Evolutionary conservation across 75 land plant species (phyloP), one percentile per base, ranked within the genome.

Genomic region (Pseudotsuga menziesii): DNA sequence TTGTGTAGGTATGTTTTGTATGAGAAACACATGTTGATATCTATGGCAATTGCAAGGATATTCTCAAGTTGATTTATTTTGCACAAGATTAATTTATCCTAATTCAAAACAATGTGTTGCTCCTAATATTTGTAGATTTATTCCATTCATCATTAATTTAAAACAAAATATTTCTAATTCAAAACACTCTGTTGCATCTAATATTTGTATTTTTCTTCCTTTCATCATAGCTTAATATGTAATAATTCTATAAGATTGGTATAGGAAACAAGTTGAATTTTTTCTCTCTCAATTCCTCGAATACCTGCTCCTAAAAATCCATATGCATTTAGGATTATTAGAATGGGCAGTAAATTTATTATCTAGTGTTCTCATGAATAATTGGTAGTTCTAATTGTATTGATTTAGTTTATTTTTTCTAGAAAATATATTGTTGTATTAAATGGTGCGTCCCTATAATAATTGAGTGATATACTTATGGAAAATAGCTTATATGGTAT

Each of bases 161-260:
- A n/a, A n/a, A n/a, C n/a, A n/a, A n/a, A n/a, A n/a, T 29, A 29
- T 29, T 29, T 15, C 19, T 63, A 11, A 8, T 23, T 23, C 12
- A 9, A 9, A 63, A 20, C 7, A 54, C 44, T 22, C 19, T 23
- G 13, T 25, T 69, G 22, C 20, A 20, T 73, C 19, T 9, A 54
- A 44, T 48, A 23, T 73, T 48, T 44, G 4, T 20, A 13, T 15
- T 55, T 56, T 56, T 78, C 29, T 70, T 55, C 54, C 22, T 44
- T 3, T 76, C 56, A 11, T 27, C 54, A 26, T 83, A 86, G 86
- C 81, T 67, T 71, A 35, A 81, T 22, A 86, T 83, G 19, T 74
- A 73, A 52, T 87, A 87, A 57, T 87, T 20, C 39, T 87, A 87
- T 74, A 84, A 84, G 81, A 32, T 87, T 48, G 89, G 89, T 55